Evolutionary conservation across 768 basidiomycete genomes (phyloP), one percentile per base, ranked within the genome.

Genomic region (Filobasidium floriforme): DNA sequence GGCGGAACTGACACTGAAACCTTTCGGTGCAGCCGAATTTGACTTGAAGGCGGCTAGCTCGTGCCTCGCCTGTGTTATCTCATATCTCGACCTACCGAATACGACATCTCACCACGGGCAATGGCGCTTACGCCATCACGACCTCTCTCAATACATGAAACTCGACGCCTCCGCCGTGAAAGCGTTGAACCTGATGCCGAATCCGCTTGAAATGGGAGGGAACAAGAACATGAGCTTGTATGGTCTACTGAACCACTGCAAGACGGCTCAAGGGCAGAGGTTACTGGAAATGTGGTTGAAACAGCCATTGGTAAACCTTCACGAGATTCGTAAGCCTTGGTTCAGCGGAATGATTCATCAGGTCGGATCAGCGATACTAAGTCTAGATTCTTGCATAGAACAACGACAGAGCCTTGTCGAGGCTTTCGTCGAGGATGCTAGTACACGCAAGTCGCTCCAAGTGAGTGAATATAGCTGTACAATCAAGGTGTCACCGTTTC

Each of bases 131-230:
- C 84, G 84, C 44, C 89, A 88, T 0, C 93, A 99, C 74, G 92
- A 98, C 75, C 82, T 99, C 0, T 85, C 89, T 1, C 92, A 90
- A 74, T 98, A 88, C 78, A 96, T 99, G 92, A 88, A 87, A 66
- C 84, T 98, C 10, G 96, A 99, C 75, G 91, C 96, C 1, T 94
- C 92, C 68, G 94, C 96, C 0, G 81, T 98, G 19, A 84, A 88
- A 60, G 96, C 96, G 0, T 80, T 99, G 28, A 90, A 91, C 73
- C 80, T 98, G 18, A 85, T 89, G 29, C 90, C 92, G 63, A 81
- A 84, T 28, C 84, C 86, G 1, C 85, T 85, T 26, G 85, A 86
- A 72, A 72, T 73, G 83, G 84, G 83, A 7, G 81, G 85, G 1
- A 86, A 85, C 62, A 88, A 89, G 73, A 92, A 89, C 69, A 89